Percentiles rank a stretch among this genome's conserved stretches.
Conservation (phyloP, 2,329 filamentous ascomycete genomes). For the Byssoonygena ceratinophila region DNA sequence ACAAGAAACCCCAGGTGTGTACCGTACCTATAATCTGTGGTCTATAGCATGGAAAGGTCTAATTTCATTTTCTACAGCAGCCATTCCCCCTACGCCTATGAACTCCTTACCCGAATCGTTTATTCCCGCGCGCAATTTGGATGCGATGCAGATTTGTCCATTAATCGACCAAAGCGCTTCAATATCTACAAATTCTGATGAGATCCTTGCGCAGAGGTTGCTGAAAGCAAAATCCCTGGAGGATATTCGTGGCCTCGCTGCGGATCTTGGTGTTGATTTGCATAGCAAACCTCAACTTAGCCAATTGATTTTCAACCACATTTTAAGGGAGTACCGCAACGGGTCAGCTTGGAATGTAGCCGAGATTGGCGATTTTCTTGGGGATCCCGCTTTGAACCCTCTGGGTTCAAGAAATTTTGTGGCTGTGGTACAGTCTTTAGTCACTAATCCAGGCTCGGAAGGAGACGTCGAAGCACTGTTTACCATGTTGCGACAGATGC, state of each 20-base stretch:
- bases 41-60: too few species aligned
- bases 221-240: slow-evolving; percentile 15
- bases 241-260: slow-evolving; percentile 24
- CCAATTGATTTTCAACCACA: slow-evolving; percentile 26
- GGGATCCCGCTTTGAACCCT: slow-evolving; percentile 30
- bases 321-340: slow-evolving; percentile 20
- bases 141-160: neutral
- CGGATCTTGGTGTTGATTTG: slow-evolving; percentile 26
- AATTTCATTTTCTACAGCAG: too few species aligned
- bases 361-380: slow-evolving; percentile 27
- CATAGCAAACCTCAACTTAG: slow-evolving; percentile 29
- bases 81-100: neutral
- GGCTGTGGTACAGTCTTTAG: slow-evolving; percentile 22
- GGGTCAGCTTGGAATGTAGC: slow-evolving; percentile 13
- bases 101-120: neutral
- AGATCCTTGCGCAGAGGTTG: neutral
- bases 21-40: too few species aligned
- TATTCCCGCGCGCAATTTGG: neutral
- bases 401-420: slow-evolving; percentile 29
- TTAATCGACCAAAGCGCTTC: neutral
- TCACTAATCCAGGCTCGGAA: slow-evolving; percentile 17
- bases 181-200: neutral
- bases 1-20: neutral
- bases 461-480: slow-evolving; percentile 21
- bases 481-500: slow-evolving; percentile 22